Conservation (phyloP, 345 rosid genomes). For the Eutrema heterophyllum region DNA sequence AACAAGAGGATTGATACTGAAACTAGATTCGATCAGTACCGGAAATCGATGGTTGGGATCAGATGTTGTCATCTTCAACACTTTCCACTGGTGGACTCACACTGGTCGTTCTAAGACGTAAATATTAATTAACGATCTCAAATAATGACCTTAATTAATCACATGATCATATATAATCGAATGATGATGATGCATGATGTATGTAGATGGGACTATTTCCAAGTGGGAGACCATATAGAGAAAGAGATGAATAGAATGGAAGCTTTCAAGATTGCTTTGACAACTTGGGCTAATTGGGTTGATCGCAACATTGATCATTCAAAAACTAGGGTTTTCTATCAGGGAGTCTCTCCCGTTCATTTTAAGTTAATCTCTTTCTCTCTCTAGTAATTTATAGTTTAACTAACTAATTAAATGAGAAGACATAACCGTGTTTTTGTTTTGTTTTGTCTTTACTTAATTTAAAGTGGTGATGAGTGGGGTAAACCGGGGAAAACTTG, state of each 20-base stretch:
- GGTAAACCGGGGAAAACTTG: conserved; percentile 34
- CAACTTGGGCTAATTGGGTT: conserved; percentile 66
- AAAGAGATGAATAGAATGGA: conserved; percentile 60
- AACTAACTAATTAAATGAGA: not conserved
- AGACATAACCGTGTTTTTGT: not conserved
- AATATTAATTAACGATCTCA: not conserved
- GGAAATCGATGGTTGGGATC: conserved; percentile 45
- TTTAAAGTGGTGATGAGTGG: conserved; percentile 44
- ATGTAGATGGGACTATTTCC: conserved; percentile 66
- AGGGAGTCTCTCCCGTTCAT: conserved; percentile 55
- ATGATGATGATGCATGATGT: conserved; percentile 5
- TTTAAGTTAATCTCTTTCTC: conserved; percentile 25
- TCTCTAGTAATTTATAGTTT: not conserved
- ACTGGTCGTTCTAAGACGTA: conserved; percentile 36
- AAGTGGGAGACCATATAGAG: conserved; percentile 35
- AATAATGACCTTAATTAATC: not conserved
- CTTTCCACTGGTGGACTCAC: conserved; percentile 70
- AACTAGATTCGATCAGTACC: conserved; percentile 48
- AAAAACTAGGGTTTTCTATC: conserved; percentile 49
- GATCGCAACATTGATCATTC: conserved; percentile 50
- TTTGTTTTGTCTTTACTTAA: not conserved
- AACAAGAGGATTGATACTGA: conserved; percentile 41
- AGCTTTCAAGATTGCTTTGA: conserved; percentile 54
- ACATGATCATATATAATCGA: not conserved
- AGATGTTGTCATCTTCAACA: conserved; percentile 60